Conservation (phyloP, 78 protist genomes). For the Protostelium mycophagum region DNA sequence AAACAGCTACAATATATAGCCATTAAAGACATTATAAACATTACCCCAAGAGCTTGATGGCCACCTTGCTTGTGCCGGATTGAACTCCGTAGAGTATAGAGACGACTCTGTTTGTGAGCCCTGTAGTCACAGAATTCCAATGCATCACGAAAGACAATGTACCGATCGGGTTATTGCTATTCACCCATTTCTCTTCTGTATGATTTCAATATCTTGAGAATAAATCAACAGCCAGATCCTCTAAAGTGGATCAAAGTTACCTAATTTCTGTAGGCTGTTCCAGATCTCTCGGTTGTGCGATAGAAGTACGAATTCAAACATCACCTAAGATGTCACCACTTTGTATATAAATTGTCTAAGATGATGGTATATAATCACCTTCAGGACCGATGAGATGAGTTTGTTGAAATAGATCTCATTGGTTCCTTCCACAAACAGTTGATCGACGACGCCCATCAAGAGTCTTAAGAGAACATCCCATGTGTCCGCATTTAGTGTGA, state of each 20-base stretch:
- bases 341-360: neutral
- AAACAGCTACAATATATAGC: no score
- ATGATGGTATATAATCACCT: neutral
- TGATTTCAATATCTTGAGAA: neutral
- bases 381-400: neutral
- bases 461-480: neutral
- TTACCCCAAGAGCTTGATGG: neutral
- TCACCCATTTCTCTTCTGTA: neutral
- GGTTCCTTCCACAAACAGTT: neutral
- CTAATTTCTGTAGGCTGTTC: neutral
- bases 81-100: neutral
- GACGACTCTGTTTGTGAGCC: neutral
- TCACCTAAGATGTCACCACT: no score
- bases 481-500: neutral
- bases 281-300: neutral
- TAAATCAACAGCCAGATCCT: no score
- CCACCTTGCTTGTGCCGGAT: neutral
- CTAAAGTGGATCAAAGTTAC: no score
- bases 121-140: neutral
- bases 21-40: neutral
- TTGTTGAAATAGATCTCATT: neutral
- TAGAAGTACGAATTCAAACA: neutral
- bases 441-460: neutral
- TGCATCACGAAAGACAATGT: neutral
- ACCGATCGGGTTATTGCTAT: neutral